A percentile compares a stretch with the other conserved stretches of the same genome.
Evolutionary conservation across 1,284 basidiomycete species (phyloP).

Genomic region (Pseudozyma hubeiensis): DNA sequence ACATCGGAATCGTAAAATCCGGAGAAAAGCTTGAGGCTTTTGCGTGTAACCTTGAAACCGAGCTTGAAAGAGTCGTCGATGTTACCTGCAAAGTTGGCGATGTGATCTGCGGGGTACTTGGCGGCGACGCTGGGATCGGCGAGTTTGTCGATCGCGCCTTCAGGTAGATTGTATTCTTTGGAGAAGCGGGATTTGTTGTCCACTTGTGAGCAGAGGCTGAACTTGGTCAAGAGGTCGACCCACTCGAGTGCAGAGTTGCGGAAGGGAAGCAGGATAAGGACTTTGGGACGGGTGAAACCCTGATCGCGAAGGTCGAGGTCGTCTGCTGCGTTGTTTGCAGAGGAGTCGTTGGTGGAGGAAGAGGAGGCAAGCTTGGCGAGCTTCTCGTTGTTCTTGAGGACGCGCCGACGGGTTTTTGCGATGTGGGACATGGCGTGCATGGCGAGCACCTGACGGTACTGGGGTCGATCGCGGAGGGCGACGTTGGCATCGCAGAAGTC

Average conservation of each 20-base stretch:
- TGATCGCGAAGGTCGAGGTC: constrained; percentile 77
- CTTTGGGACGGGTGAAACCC: constrained; percentile 95
- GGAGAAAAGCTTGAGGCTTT: constrained; percentile 86
- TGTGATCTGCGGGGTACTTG: constrained; percentile 88
- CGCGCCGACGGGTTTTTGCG: constrained; percentile 83
- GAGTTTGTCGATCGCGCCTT: constrained; percentile 84
- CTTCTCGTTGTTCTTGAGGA: constrained; percentile 95
- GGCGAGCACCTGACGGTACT: constrained; percentile 44
- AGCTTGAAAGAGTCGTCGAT: constrained; percentile 94
- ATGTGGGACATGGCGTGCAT: constrained; percentile 65
- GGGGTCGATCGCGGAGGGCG: constrained; percentile 29
- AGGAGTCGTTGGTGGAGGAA: constrained; percentile 67
- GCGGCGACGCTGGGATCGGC: constrained; percentile 71
- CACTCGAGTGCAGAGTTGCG: constrained; percentile 87
- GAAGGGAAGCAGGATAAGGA: constrained; percentile 90
- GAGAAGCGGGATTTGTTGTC: constrained; percentile 82
- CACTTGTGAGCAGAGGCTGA: constrained; percentile 58
- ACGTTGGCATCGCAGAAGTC: constrained; percentile 59
- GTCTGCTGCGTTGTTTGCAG: not conserved
- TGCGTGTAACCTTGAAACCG: constrained; percentile 90
- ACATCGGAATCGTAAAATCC: constrained; percentile 92
- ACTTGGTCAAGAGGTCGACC: constrained; percentile 68
- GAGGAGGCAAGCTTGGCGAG: constrained; percentile 71
- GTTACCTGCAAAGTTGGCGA: constrained; percentile 95
- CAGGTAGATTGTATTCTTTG: constrained; percentile 84